Conservation (phyloP, 2,329 filamentous ascomycete species). For the Pseudogymnoascus sp. region DNA sequence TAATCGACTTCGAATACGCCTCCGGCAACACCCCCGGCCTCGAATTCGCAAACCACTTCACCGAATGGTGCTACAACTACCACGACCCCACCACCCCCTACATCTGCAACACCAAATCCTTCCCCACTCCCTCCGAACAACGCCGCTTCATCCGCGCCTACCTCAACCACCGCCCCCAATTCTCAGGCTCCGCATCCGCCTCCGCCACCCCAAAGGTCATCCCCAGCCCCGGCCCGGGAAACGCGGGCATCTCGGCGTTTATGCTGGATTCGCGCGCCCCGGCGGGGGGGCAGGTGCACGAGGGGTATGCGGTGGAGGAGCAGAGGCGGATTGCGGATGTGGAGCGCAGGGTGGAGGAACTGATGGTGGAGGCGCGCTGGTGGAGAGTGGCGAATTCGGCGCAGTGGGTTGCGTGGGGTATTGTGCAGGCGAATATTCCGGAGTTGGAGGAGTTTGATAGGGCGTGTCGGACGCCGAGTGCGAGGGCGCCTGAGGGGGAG, state of each 20-base stretch:
- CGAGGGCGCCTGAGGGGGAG: not conserved
- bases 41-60: conserved; percentile 97
- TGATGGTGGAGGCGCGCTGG: conserved; percentile 71
- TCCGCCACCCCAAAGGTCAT: conserved; percentile 26
- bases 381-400: conserved; percentile 87
- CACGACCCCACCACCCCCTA: conserved; percentile 62
- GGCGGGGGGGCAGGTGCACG: conserved; percentile 29
- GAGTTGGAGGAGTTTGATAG: conserved; percentile 53
- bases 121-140: conserved; percentile 77
- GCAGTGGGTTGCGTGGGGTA: conserved; percentile 92
- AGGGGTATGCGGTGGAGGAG: conserved; percentile 46
- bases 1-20: conserved; percentile 98
- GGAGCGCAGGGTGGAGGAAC: conserved; percentile 60
- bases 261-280: conserved; percentile 71
- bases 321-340: conserved; percentile 53
- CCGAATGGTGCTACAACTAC: conserved; percentile 98
- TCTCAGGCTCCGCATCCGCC: conserved; percentile 41
- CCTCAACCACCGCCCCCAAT: conserved; percentile 69
- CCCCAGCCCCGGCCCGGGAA: conserved; percentile 14
- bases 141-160: conserved; percentile 80
- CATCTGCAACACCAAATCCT: conserved; percentile 61
- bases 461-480: conserved; percentile 18
- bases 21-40: conserved; percentile 78
- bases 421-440: conserved; percentile 85
- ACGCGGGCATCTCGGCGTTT: conserved; percentile 40